Conservation (phyloP, 1,284 basidiomycete species). For the Malassezia nana region DNA sequence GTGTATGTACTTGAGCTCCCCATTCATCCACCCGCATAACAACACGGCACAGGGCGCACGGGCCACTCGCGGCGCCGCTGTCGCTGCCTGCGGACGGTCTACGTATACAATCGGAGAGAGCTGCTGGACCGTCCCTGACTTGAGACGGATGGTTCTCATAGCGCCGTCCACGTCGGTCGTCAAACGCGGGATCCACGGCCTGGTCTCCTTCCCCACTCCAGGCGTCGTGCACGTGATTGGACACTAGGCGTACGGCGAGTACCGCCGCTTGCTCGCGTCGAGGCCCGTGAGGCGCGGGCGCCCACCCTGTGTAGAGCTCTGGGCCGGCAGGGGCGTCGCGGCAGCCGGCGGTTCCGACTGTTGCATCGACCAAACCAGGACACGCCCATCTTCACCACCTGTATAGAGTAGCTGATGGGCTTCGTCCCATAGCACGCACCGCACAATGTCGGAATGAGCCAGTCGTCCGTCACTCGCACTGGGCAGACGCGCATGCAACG, state of each 20-base stretch:
- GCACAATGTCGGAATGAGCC: constrained; percentile 17
- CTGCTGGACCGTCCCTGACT: background rate
- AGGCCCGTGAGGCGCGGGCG: background rate
- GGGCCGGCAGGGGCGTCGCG: background rate
- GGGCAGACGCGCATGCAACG: constrained; percentile 11
- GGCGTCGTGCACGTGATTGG: background rate
- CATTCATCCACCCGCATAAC: constrained; percentile 45
- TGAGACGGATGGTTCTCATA: background rate
- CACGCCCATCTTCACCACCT: constrained; percentile 9
- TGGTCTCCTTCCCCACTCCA: background rate
- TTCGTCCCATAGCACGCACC: constrained; percentile 13
- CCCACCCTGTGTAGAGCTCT: background rate
- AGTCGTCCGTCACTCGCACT: background rate
- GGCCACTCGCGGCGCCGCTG: background rate
- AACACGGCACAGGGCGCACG: constrained; percentile 18
- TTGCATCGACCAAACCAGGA: constrained; percentile 12
- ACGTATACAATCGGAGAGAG: background rate
- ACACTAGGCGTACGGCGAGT: constrained; percentile 2
- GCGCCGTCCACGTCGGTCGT: background rate
- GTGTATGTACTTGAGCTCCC: constrained; percentile 28
- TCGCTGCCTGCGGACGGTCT: background rate
- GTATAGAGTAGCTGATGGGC: background rate
- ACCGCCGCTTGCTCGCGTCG: constrained; percentile 1
- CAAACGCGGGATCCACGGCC: background rate
- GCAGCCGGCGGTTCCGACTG: background rate